A percentile compares a stretch with the other conserved stretches of the same genome.
Conservation (phyloP, 306 rosid species). For the Astragalus glycyphyllos region DNA sequence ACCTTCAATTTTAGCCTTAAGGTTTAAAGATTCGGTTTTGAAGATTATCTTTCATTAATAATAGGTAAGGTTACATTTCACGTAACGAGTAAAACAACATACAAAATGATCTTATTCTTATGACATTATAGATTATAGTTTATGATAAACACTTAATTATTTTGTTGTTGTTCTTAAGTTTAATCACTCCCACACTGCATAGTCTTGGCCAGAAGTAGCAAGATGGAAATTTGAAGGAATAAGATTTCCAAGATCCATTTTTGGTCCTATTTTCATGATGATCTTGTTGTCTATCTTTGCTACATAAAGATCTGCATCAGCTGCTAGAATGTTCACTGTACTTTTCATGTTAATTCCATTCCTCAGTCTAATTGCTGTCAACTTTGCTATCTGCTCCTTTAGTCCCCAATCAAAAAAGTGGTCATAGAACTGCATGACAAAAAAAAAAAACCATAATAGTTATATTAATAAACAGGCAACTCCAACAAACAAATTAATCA, state of each 20-base stretch:
- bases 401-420: constrained; percentile 75
- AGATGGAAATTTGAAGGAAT: constrained; percentile 59
- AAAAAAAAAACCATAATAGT: too few species aligned
- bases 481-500: too few species aligned
- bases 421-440: constrained; percentile 72
- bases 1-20: too few species aligned
- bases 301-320: constrained; percentile 65
- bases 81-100: neutral
- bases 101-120: neutral
- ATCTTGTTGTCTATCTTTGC: constrained; percentile 67
- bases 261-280: constrained; percentile 76
- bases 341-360: constrained; percentile 59
- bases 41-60: too few species aligned
- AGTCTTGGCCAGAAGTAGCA: constrained; percentile 64
- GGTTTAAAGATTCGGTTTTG: too few species aligned
- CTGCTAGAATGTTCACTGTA: constrained; percentile 61
- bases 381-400: constrained; percentile 58
- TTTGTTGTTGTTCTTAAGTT: constrained; percentile 6
- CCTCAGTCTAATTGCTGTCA: constrained; percentile 56
- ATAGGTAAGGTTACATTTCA: neutral
- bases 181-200: constrained; percentile 69
- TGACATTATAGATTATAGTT: neutral
- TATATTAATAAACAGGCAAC: too few species aligned
- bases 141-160: neutral
- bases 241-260: constrained; percentile 56